Conservation (phyloP, 495 filamentous ascomycete species). For the Mytilinidion resinicola region DNA sequence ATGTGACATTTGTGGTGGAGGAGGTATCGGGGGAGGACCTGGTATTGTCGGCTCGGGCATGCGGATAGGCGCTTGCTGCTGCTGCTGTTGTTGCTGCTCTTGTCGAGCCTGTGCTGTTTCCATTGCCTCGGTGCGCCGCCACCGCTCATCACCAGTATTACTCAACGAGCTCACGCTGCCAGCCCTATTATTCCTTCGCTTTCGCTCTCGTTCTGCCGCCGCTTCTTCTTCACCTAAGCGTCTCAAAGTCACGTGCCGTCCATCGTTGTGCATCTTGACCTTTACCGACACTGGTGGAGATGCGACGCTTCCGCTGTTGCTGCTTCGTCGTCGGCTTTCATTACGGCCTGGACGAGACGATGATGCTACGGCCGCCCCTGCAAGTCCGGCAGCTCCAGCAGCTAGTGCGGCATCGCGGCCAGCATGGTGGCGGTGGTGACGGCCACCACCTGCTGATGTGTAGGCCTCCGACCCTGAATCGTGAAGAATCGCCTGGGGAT, state of each 20-base stretch:
- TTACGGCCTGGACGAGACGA: conserved; percentile 21
- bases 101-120: conserved; percentile 25
- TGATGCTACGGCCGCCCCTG: conserved; percentile 45
- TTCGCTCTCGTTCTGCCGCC: conserved; percentile 52
- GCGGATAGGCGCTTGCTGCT: conserved; percentile 12
- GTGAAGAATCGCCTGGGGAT: conserved; percentile 53
- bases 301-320: conserved; percentile 37
- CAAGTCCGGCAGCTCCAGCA: conserved; percentile 41
- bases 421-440: conserved; percentile 42
- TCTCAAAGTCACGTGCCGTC: conserved; percentile 73
- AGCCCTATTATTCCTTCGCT: conserved; percentile 34
- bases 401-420: conserved; percentile 27
- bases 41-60: conserved; percentile 21
- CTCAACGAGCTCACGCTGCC: conserved; percentile 29
- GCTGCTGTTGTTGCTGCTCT: conserved; percentile 10
- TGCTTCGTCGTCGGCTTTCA: conserved; percentile 36
- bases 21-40: conserved; percentile 10
- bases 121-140: conserved; percentile 23
- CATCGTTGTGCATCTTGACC: conserved; percentile 73
- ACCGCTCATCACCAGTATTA: conserved; percentile 27
- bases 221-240: conserved; percentile 78
- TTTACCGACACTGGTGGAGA: conserved; percentile 70
- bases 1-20: not conserved
- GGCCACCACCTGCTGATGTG: conserved; percentile 44
- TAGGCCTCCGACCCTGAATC: conserved; percentile 56